Conservation (phyloP, 192 early-diverging fungal genomes). For the Backusella macrospora region DNA sequence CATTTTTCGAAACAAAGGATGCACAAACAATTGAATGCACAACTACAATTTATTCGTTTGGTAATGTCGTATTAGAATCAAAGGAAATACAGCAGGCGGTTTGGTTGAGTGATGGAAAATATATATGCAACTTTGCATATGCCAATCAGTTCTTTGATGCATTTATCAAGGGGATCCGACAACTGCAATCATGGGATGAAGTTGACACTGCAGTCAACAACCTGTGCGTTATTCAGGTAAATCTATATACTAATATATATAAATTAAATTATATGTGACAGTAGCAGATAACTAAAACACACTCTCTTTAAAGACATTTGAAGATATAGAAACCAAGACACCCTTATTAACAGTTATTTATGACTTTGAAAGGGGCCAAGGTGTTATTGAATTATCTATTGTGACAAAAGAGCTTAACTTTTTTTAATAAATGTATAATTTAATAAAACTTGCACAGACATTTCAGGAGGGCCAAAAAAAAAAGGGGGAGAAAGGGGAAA, state of each 20-base stretch:
- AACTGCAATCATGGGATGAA: constrained; percentile 45
- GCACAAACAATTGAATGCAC: constrained; percentile 46
- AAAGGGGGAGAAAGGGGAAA: not conserved
- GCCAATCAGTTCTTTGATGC: constrained; percentile 59
- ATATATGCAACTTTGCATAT: constrained; percentile 51
- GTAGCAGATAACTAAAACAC: not conserved
- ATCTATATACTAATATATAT: not conserved
- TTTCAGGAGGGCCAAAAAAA: not conserved
- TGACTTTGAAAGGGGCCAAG: constrained; percentile 58
- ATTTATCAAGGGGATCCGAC: constrained; percentile 50
- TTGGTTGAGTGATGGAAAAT: constrained; percentile 38
- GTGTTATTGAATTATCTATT: constrained; percentile 48
- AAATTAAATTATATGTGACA: too few species aligned
- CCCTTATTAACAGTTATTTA: constrained; percentile 50
- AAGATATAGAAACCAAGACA: constrained; percentile 32
- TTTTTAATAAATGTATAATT: constrained; percentile 11
- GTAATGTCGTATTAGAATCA: constrained; percentile 47
- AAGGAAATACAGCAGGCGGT: constrained; percentile 49
- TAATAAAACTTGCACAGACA: constrained; percentile 14
- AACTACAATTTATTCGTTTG: constrained; percentile 55
- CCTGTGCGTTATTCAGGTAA: constrained; percentile 52
- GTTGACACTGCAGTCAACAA: constrained; percentile 53
- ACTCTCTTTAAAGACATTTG: constrained; percentile 30
- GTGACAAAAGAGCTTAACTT: constrained; percentile 24
- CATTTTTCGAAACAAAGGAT: constrained; percentile 45